phyloP scores from a whole-genome alignment of 129 eudicot species.

The Tagetes patula region DNA sequence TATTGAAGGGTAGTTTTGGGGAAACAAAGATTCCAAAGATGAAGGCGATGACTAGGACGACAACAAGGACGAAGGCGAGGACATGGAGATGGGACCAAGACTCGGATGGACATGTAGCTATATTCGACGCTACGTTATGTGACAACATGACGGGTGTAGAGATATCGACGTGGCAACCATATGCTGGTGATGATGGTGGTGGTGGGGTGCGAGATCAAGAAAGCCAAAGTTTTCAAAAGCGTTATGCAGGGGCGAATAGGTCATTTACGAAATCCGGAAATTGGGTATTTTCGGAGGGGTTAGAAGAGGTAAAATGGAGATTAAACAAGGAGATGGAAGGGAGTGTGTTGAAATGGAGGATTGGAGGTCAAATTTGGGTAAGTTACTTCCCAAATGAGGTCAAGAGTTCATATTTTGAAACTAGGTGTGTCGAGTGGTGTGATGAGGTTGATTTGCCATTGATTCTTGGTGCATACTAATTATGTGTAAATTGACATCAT shows the following conservation, averaged over 20 bases:
- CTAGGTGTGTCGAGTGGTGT: slow-evolving; percentile 88
- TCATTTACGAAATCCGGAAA: slow-evolving; percentile 66
- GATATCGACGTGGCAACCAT: slow-evolving; percentile 54
- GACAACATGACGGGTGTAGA: slow-evolving; percentile 70
- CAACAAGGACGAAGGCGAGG: slow-evolving; percentile 55
- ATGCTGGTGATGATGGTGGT: slow-evolving; percentile 23
- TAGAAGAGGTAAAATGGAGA: slow-evolving; percentile 79
- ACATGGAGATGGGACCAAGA: slow-evolving; percentile 96
- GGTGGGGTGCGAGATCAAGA: slow-evolving; percentile 18
- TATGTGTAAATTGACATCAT: not conserved
- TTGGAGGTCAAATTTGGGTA: slow-evolving; percentile 76
- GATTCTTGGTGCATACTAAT: slow-evolving; percentile 36
- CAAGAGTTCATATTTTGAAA: slow-evolving; percentile 59
- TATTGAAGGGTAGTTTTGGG: slow-evolving; percentile 70
- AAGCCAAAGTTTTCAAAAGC: slow-evolving; percentile 41
- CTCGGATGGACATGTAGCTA: slow-evolving; percentile 69
- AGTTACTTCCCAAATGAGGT: slow-evolving; percentile 74
- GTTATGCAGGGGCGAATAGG: slow-evolving; percentile 62
- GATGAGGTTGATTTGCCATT: slow-evolving; percentile 90
- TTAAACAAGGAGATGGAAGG: slow-evolving; percentile 92
- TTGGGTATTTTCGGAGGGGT: slow-evolving; percentile 54
- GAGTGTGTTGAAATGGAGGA: slow-evolving; percentile 94
- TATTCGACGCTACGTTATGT: slow-evolving; percentile 56
- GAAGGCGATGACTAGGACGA: slow-evolving; percentile 60
- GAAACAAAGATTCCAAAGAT: slow-evolving; percentile 53